phyloP scores from a whole-genome alignment of 306 rosid genomes.

The Trichosanthes cucumerina region DNA sequence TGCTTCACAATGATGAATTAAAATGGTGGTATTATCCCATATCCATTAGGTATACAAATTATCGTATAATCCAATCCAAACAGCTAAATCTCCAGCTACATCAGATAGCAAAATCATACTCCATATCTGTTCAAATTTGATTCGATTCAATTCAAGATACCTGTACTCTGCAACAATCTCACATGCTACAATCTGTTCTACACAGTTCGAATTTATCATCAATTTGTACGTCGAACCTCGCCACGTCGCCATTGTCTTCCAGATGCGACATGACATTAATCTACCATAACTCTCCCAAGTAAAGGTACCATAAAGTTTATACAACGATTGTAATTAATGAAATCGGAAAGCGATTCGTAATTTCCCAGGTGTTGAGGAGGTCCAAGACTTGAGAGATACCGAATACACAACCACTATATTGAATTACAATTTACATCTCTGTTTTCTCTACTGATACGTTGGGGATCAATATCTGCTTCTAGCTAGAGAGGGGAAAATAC shows the following conservation, averaged over 20 bases:
- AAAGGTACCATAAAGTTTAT: neutral
- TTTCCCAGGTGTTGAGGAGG: neutral
- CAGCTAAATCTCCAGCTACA: neutral
- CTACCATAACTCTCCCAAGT: neutral
- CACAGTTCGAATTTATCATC: slow-evolving; percentile 1
- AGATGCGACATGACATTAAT: neutral
- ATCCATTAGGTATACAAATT: neutral
- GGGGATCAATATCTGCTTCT: neutral
- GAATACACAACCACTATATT: neutral
- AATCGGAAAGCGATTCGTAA: neutral
- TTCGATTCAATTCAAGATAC: neutral
- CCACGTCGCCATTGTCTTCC: neutral
- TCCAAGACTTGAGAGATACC: neutral
- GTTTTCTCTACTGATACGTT: neutral
- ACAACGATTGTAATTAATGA: neutral
- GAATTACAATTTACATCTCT: neutral
- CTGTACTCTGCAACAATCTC: neutral
- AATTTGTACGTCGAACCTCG: neutral
- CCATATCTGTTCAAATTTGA: neutral
- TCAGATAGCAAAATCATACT: neutral
- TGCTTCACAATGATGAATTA: neutral
- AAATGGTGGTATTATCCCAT: neutral
- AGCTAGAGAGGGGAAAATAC: neutral
- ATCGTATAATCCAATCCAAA: slow-evolving; percentile 1
- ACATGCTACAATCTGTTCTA: neutral